Evolutionary conservation across 2,329 filamentous ascomycete species (phyloP), one percentile per base, ranked within the genome.

Genomic region (Ambrosiella beaveri): DNA sequence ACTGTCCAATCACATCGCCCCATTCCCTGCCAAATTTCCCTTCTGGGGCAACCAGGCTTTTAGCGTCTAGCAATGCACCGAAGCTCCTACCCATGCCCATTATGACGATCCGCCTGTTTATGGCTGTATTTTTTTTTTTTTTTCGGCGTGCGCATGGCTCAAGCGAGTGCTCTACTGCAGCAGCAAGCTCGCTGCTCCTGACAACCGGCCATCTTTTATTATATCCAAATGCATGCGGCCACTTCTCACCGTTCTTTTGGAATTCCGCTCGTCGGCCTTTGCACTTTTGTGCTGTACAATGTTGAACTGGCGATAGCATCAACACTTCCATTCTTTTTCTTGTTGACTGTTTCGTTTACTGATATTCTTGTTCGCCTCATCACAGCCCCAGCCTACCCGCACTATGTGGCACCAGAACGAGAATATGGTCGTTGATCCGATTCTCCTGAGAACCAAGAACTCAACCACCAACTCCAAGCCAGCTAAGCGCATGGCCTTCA

Each of bases 401-500:
- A 68, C 68, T 79, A 78, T 65, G 63, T 74, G 64, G 78, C 81
- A 66, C 7, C 59, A 61, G 56, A 85, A 88, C 71, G 88, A 94
- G 71, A 93, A 93, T 69, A 71, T 75, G 60, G 69, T 74, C 54
- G 72, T 75, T 57, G 68, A 73, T 57, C 81, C 69, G 69, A 84
- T 71, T 70, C 78, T 76, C 63, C 44, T 47, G 44, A 47, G 44
- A 47, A 86, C 71, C 65, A 73, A 66, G 57, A 54, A 57, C 39
- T 40, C 57, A 61, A 76, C 76, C 57, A 75, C 79, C 59, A 53
- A 38, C 51, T 37, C 11, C 35, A 53, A 53, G 35, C 44, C 44
- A 13, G 75, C 82, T 58, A 93, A 90, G 73, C 82, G 89, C 63
- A 82, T 83, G 62, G 87, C 82, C 11, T 89, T 94, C 69, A 86